Evolutionary conservation across 108 stramenopile species (phyloP), one percentile per base, ranked within the genome.

Genomic region (Fistulifera pelliculosa): DNA sequence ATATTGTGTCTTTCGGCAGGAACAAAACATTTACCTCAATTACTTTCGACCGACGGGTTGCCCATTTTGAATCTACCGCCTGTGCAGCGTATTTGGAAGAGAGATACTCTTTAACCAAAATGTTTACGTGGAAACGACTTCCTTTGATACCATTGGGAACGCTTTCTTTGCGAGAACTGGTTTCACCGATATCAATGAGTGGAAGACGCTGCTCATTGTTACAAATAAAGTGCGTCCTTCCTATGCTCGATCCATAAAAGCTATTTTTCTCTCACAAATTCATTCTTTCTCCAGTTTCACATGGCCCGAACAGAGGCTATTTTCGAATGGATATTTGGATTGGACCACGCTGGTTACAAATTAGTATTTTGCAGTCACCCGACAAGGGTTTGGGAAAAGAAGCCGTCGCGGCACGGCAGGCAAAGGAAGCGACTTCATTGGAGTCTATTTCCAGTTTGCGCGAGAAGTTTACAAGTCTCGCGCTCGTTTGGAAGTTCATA

Each of bases 121-220:
- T 31, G 58, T 92, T 0, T 87, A 55, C 66, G 81, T 75, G 14
- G 90, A 92, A 66, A 92, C 90, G 14, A 77, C 84, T 24, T 77
- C 78, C 12, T 92, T 83, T 57, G 90, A 92, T 45, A 92, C 90
- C 1, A 92, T 92, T 27, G 74, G 77, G 0, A 92, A 92, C 63
- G 85, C 85, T 6, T 92, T 71, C 48, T 92, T 64, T 61, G 59
- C 83, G 0, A 60, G 90, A 51, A 83, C 85, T 8, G 45, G 56
- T 0, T 68, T 81, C 26, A 83, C 85, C 0, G 90, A 92, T 73
- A 53, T 84, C 54, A 67, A 52, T 22, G 77, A 72, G 10, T 77
- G 85, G 80, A 64, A 58, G 23, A 52, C 45, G 12, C 16, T 83
- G 19, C 52, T 89, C 35, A 59, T 89, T 17, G 59, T 89, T 0